Conservation (phyloP, 768 basidiomycete genomes). For the Amylocystis lapponica region DNA sequence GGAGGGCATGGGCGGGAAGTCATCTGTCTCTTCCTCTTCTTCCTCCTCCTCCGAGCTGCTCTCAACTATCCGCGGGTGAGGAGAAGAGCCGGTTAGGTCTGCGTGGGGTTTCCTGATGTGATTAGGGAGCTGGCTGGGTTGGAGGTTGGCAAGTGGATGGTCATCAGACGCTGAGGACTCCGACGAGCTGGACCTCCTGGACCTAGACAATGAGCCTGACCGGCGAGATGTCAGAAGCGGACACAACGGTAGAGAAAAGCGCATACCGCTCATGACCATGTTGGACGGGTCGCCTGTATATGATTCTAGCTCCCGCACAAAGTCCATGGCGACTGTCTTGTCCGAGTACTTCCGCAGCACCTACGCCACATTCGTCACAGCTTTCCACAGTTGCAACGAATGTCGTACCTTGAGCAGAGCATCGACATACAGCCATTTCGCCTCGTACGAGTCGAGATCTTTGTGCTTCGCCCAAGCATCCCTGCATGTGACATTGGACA, state of each 20-base stretch:
- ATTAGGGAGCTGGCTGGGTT: conserved; percentile 5
- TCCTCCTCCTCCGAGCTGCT: conserved; percentile 34
- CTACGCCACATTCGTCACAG: conserved; percentile 32
- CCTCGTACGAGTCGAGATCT: conserved; percentile 70
- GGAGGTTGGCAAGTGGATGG: conserved; percentile 13
- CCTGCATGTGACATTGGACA: conserved; percentile 37
- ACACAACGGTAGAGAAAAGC: conserved; percentile 11
- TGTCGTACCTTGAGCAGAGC: conserved; percentile 68
- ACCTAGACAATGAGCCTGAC: conserved; percentile 38
- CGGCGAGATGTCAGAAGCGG: no score
- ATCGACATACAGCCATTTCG: conserved; percentile 87
- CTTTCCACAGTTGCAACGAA: background rate
- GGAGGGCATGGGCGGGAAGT: conserved; percentile 29
- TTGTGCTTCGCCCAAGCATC: conserved; percentile 95
- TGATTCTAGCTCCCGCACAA: conserved; percentile 73
- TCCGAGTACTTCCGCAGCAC: conserved; percentile 79
- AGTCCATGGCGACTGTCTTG: conserved; percentile 67
- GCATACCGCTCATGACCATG: conserved; percentile 60
- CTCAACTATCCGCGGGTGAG: conserved; percentile 6
- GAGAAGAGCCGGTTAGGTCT: conserved; percentile 4
- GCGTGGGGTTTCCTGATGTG: conserved; percentile 2
- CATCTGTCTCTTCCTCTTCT: conserved; percentile 48
- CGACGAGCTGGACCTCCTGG: conserved; percentile 58
- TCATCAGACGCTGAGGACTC: conserved; percentile 55
- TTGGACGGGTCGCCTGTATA: conserved; percentile 65